Base-by-base conservation (phyloP, 371 early-diverging fungal species). In the Lichtheimia corymbifera region DNA sequence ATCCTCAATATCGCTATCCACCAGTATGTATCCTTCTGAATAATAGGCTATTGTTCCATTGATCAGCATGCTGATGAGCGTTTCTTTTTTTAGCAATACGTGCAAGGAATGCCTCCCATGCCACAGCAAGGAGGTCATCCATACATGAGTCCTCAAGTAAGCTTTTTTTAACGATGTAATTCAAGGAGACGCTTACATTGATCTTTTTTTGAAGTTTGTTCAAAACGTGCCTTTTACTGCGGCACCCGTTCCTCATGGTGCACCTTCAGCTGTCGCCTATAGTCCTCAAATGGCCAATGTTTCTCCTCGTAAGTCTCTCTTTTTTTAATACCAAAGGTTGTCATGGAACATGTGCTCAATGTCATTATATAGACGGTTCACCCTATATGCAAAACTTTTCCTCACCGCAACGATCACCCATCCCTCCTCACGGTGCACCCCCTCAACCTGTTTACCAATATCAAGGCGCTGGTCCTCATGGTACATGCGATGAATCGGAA, bases 371-470 rank as follows among this genome's bases (percentile, higher is more conserved):
- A 79, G 79, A 77, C 55, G 77, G 76, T 28, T 76, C 77, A 6
- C 77, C 77, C 17, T 77, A 72, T 57, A 74, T 78, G 28, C 80
- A 77, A 66, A 74, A 73, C 1, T 80, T 71, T 25, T 70, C 76
- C 42, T 80, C 81, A 15, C 81, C 81, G 45, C 81, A 80, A 50
- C 67, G 81, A 62, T 74, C 78, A 4, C 74, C 72, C 13, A 83
- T 85, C 78, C 71, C 79, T 1, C 81, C 83, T 1, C 71, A 77
- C 20, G 83, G 80, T 13, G 78, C 77, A 65, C 82, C 77, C 28
- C 79, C 80, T 17, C 66, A 65, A 25, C 82, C 77, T 40, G 67
- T 83, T 18, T 85, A 83, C 65, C 81, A 78, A 60, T 83, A 81
- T 44, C 77, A 81, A 53, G 81, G 77, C 11, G 35, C 35, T 35